A percentile compares a stretch with the other conserved stretches of the same genome.
Evolutionary conservation across 257 asterid genomes (phyloP).

Genomic region (Craterostigma plantagineum): DNA sequence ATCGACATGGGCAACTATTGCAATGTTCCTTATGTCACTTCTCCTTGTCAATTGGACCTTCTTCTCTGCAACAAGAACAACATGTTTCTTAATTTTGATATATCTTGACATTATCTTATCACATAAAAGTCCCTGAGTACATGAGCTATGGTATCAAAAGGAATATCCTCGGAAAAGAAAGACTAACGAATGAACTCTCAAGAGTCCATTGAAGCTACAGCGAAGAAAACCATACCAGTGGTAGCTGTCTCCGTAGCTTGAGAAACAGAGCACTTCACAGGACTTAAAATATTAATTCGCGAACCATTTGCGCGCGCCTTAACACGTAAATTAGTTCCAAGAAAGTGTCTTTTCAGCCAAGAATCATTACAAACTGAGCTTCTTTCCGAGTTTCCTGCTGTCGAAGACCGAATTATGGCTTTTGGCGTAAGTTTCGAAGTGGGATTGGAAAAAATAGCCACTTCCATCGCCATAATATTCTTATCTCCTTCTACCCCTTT

Average conservation of each 20-base stretch:
- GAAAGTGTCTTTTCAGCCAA: slow-evolving; percentile 32
- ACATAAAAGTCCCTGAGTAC: too few species aligned
- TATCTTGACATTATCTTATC: too few species aligned
- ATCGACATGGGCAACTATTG: slow-evolving; percentile 98
- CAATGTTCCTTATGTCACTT: slow-evolving; percentile 71
- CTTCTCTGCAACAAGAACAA: slow-evolving; percentile 25
- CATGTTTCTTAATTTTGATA: slow-evolving; percentile 7
- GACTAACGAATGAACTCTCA: not conserved
- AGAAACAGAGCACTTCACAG: slow-evolving; percentile 64
- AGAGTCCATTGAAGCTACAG: slow-evolving; percentile 4
- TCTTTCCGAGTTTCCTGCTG: slow-evolving; percentile 14
- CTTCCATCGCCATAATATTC: slow-evolving; percentile 29
- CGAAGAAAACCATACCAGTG: slow-evolving; percentile 16
- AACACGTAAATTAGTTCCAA: slow-evolving; percentile 24
- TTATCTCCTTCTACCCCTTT: slow-evolving; percentile 4
- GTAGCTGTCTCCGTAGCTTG: slow-evolving; percentile 35
- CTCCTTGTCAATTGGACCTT: slow-evolving; percentile 57
- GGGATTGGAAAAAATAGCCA: slow-evolving; percentile 32
- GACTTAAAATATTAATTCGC: slow-evolving; percentile 17
- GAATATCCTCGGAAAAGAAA: too few species aligned
- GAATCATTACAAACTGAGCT: slow-evolving; percentile 15
- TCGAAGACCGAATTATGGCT: slow-evolving; percentile 9
- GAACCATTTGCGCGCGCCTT: slow-evolving; percentile 15
- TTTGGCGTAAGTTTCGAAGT: slow-evolving; percentile 11
- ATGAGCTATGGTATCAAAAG: too few species aligned